Base-by-base conservation (phyloP, 805 yeast species). In the Saccharomycopsis babjevae region DNA sequence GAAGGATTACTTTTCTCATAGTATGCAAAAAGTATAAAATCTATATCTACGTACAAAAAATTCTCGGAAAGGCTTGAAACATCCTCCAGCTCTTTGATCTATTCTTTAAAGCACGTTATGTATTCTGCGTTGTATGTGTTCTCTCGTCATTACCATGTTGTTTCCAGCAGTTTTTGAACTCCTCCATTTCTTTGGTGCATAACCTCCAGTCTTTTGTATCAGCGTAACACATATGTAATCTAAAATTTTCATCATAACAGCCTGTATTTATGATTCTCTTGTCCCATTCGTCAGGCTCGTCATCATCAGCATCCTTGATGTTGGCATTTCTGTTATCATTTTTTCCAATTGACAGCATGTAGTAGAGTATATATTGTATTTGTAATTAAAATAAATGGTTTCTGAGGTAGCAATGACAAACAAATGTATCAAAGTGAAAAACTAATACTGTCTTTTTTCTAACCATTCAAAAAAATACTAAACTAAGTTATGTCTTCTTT, bases 131-230 rank as follows among this genome's bases (percentile, higher is more conserved):
- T 5, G 63, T 56, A n/a, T 36, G 50, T 4, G 62, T 61, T 20
- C 65, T 18, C 40, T 63, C 58, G 39, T 61, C 50, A 18, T 63
- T 61, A 5, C 58, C 36, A 36, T 59, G 57, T 7, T 55, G 39
- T n/a, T 39, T 50, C 66, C 66, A 64, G 57, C 66, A 64, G 5
- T 62, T 50, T 54, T 54, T 62, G 46, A 64, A 64, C 32, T n/a
- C 54, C 28, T 64, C 58, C 66, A 64, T 64, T 62, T 88, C 94
- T 20, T 74, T 73, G 1, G 82, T 70, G 65, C 96, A 88, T 67
- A 83, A 73, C 59, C 96, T 73, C 96, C 96, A 89, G 69, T 89
- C 96, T 34, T 83, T 83, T 0, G 85, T 85, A 62, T 88, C 96
- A 3, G 90, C 91, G 68, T 86, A 91, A 66, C 96, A 89, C 39